Conservation (phyloP, 75 land plant genomes). For the Adiantum capillusveneris region DNA sequence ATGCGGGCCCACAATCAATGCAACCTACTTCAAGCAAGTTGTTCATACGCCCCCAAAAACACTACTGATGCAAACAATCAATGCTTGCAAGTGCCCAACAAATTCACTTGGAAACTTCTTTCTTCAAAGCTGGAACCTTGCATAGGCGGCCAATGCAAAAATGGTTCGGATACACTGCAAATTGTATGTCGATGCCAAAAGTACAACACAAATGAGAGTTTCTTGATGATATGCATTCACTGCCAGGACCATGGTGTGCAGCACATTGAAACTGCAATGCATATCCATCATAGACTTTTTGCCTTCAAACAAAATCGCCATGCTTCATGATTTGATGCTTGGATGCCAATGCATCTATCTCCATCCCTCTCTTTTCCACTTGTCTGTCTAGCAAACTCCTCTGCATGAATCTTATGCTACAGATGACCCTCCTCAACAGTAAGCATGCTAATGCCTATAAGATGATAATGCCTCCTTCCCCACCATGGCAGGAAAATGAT, state of each 20-base stretch:
- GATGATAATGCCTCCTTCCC: not conserved
- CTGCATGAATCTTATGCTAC: conserved; percentile 9
- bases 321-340: conserved; percentile 12
- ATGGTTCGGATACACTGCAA: too few relatives aligned
- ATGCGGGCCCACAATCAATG: not conserved
- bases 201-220: too few relatives aligned
- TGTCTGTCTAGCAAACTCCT: conserved; percentile 3
- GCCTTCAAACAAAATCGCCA: conserved; percentile 2
- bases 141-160: too few relatives aligned
- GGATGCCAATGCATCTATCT: conserved; percentile 15
- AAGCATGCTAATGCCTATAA: conserved; percentile 10
- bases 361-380: not conserved
- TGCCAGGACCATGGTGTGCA: conserved; percentile 6
- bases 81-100: too few relatives aligned
- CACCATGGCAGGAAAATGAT: conserved; percentile 13
- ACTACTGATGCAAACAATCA: too few relatives aligned
- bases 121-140: too few relatives aligned
- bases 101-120: too few relatives aligned
- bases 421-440: conserved; percentile 9
- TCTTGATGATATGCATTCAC: too few relatives aligned
- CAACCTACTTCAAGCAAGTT: not conserved
- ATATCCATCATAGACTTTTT: not conserved
- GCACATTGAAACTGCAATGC: not conserved
- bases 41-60: too few relatives aligned
- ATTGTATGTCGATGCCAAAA: too few relatives aligned